Conservation (phyloP, 2,329 filamentous ascomycete genomes). For the Apiospora arundinis region DNA sequence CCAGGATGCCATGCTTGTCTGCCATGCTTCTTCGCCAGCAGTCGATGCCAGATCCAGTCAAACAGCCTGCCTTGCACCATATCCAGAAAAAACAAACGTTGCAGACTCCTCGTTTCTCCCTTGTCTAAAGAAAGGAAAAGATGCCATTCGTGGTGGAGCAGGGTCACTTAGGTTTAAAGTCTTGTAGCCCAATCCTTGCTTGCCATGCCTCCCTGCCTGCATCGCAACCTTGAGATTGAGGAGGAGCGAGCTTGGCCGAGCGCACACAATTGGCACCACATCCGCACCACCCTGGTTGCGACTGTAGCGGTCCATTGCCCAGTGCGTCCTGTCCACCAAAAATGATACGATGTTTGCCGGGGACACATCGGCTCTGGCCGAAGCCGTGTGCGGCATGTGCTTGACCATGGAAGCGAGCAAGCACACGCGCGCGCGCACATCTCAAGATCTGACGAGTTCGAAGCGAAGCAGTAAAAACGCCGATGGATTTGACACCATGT, state of each 20-base stretch:
- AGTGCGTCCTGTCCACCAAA: background rate
- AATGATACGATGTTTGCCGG: slow-evolving; percentile 8
- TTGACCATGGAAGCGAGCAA: background rate
- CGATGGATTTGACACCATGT: background rate
- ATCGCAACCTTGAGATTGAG: background rate
- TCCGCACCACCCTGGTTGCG: slow-evolving; percentile 3
- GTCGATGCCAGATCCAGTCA: background rate
- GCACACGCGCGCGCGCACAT: background rate
- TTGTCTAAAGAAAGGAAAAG: background rate
- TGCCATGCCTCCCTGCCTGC: background rate
- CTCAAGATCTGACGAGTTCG: background rate
- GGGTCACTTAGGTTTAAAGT: background rate
- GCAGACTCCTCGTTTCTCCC: background rate
- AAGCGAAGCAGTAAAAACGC: background rate
- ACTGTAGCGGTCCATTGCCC: slow-evolving; percentile 1
- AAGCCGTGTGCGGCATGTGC: slow-evolving; percentile 10
- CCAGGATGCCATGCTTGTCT: background rate
- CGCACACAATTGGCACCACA: background rate
- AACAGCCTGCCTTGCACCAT: background rate
- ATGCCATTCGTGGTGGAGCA: background rate
- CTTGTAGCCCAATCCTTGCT: slow-evolving; percentile 1
- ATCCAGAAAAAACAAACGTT: background rate
- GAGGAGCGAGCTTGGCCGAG: slow-evolving; percentile 7
- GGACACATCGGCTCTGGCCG: background rate
- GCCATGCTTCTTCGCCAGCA: background rate